Evolutionary conservation across 805 yeast species (phyloP).

Genomic region (Monosporozyma servazzii): DNA sequence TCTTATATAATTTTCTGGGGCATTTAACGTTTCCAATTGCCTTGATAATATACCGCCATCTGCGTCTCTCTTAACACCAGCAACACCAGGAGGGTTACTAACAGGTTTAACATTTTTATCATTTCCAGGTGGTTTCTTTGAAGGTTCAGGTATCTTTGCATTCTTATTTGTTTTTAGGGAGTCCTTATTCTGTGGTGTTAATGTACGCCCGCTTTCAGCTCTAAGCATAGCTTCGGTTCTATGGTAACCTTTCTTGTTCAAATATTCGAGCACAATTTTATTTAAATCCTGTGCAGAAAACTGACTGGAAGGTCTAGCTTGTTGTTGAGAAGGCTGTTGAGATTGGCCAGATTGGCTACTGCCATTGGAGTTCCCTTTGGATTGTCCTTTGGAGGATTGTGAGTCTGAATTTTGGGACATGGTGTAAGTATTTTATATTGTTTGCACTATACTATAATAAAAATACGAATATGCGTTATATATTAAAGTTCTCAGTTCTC

Average conservation of each 20-base stretch:
- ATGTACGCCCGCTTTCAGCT: slow-evolving; percentile 65
- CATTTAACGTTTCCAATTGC: slow-evolving; percentile 17
- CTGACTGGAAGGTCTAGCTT: slow-evolving; percentile 16
- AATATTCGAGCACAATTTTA: slow-evolving; percentile 83
- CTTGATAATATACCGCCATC: slow-evolving; percentile 21
- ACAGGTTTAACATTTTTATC: slow-evolving; percentile 23
- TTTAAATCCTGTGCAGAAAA: slow-evolving; percentile 81
- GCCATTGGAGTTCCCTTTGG: neutral
- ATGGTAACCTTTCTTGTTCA: slow-evolving; percentile 88
- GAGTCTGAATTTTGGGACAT: slow-evolving; percentile 4
- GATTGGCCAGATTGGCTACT: slow-evolving; percentile 1
- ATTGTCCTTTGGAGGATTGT: slow-evolving; percentile 3
- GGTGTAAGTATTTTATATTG: neutral
- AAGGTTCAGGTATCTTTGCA: slow-evolving; percentile 27
- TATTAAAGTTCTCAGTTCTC: neutral
- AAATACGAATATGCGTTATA: neutral
- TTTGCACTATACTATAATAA: neutral
- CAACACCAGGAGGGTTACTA: slow-evolving; percentile 22
- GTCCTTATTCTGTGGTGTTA: slow-evolving; percentile 40
- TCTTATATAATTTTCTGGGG: slow-evolving; percentile 62
- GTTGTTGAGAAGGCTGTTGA: slow-evolving; percentile 1
- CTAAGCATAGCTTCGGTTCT: slow-evolving; percentile 91
- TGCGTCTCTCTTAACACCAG: slow-evolving; percentile 23
- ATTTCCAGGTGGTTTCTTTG: slow-evolving; percentile 26
- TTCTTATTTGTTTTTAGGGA: slow-evolving; percentile 42